Base-by-base conservation (phyloP, 176 grass and related monocot genomes). In the Neostapfia colusana region DNA sequence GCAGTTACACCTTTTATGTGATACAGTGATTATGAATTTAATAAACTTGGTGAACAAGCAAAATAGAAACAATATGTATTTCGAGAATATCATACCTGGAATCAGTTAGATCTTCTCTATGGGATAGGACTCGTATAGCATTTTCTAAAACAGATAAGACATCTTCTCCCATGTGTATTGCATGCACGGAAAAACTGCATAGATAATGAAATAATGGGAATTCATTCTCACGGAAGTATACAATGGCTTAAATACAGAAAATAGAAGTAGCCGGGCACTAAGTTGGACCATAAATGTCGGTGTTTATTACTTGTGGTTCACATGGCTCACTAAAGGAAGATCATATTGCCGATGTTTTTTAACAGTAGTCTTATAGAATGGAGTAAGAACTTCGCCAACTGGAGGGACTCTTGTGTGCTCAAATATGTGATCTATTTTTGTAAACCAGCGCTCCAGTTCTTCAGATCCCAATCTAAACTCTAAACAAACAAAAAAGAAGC, bases 381-480 rank as follows among this genome's bases (percentile, higher is more conserved):
- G 95, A 24, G 77, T 69, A 68, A 98, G 85, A 86, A 94, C 77
- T 84, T 98, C 95, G 41, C 91, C 95, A 68, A 98, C 85, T 51
- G 89, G 89, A 64, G 95, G 95, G 38, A 98, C 82, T 76, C 95
- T 88, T 71, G 95, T 98, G 69, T 98, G 85, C 51, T 94, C 91
- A 80, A 98, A 94, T 73, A 98, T 81, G 81, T 98, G 95, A 72
- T 98, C 95, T n/a, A 94, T 94, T 80, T 98, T 94, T 45, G 85
- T 88, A 79, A 94, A 98, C 95, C 95, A 98, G 37, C 73, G 87
- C 66, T 94, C 87, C 73, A 98, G 40, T 84, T 98, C 95, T 84
- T 94, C 95, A 67, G 79, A 82, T 15, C 28, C 80, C 79, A 98
- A 73, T 67, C 92, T 94, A 84, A 98, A 94, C 21, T 90, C 95